Percentiles rank a stretch among this genome's conserved stretches.
Evolutionary conservation across 495 filamentous ascomycete species (phyloP).

Genomic region (Xylaria flabelliformis): DNA sequence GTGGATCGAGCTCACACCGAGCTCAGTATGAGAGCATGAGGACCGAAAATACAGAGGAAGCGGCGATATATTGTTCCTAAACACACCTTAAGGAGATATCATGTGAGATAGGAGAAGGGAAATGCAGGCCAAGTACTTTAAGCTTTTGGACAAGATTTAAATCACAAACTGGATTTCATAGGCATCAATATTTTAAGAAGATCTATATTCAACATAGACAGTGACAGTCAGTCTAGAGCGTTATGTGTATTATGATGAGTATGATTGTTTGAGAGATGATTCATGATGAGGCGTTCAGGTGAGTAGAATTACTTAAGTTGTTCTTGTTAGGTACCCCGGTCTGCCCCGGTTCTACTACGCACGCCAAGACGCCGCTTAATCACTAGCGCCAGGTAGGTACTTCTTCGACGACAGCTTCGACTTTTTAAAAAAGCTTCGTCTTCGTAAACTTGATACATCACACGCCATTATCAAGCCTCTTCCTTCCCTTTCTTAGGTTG

Average conservation of each 20-base stretch:
- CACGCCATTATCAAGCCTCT: background rate
- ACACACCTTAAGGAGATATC: background rate
- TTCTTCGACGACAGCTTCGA: background rate
- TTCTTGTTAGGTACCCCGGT: background rate
- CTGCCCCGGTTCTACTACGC: background rate
- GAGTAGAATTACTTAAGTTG: no score
- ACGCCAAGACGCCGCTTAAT: conserved; percentile 17
- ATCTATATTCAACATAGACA: background rate
- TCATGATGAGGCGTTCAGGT: background rate
- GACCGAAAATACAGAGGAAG: background rate
- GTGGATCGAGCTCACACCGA: background rate
- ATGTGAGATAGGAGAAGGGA: background rate
- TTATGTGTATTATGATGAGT: background rate
- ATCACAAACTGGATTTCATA: no score
- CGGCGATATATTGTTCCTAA: background rate
- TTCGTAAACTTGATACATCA: background rate
- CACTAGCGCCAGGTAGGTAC: background rate
- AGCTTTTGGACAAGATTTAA: background rate
- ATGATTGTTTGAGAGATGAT: background rate
- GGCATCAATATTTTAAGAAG: no score
- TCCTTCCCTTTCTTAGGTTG: background rate
- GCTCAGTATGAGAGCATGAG: background rate
- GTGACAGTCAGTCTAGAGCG: background rate
- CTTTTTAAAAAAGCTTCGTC: conserved; percentile 25
- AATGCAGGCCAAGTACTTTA: background rate